Percentiles rank a stretch among this genome's conserved stretches.
Conservation (phyloP, 352 stramenopile species). For the Plasmopara viticola region DNA sequence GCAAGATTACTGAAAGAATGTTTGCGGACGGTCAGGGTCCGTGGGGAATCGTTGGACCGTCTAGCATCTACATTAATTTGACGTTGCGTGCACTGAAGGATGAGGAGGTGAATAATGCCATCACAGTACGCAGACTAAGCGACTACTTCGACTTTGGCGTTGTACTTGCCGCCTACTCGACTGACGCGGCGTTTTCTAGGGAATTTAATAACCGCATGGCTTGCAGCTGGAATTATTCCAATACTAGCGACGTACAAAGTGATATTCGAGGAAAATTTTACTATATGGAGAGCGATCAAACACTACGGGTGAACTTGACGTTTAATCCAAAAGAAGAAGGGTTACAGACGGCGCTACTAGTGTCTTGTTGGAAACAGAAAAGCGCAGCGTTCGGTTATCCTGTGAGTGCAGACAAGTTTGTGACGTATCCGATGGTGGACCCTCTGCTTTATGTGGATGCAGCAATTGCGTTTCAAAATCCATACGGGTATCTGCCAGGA, state of each 20-base stretch:
- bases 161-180: slow-evolving; percentile 56
- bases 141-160: slow-evolving; percentile 83
- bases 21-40: slow-evolving; percentile 61
- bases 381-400: slow-evolving; percentile 70
- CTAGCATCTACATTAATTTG: slow-evolving; percentile 43
- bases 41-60: slow-evolving; percentile 38
- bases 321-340: slow-evolving; percentile 50
- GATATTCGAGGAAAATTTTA: slow-evolving; percentile 59
- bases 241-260: slow-evolving; percentile 30
- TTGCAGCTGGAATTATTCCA: slow-evolving; percentile 64
- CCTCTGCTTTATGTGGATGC: slow-evolving; percentile 59
- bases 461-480: slow-evolving; percentile 64
- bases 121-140: slow-evolving; percentile 57
- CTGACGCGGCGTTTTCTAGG: slow-evolving; percentile 23
- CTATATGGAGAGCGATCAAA: slow-evolving; percentile 27
- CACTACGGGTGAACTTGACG: slow-evolving; percentile 33
- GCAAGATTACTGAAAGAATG: slow-evolving; percentile 71
- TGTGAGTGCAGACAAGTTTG: slow-evolving; percentile 61
- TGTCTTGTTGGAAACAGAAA: slow-evolving; percentile 83
- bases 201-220: slow-evolving; percentile 48
- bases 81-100: slow-evolving; percentile 41
- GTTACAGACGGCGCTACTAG: slow-evolving; percentile 60
- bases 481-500: slow-evolving; percentile 77
- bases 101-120: slow-evolving; percentile 54
- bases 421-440: slow-evolving; percentile 69